Base-by-base conservation (phyloP, 129 eudicot genomes). In the Helianthus tuberosus region DNA sequence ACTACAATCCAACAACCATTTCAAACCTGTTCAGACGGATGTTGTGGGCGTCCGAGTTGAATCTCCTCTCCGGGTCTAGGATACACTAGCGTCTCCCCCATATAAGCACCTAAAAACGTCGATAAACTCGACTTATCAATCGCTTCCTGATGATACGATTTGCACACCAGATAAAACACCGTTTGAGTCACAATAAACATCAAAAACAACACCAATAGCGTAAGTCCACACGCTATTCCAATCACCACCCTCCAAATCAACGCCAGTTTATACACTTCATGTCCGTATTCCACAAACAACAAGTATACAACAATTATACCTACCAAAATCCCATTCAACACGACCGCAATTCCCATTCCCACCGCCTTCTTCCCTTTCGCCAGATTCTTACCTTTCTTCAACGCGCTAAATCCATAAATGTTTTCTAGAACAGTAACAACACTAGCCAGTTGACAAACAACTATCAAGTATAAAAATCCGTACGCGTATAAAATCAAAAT, bases 91-190 rank as follows among this genome's bases (percentile, higher is more conserved):
- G 79, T 68, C 75, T 80, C 84, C 51, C 62, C 84, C 0, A 48
- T 47, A 35, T 80, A 80, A 15, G 76, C 77, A 9, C 61, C 76
- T 20, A 80, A 46, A 74, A 60, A 75, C 68, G 71, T 53, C 72
- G 80, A 75, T 14, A 80, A 74, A 41, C 76, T 69, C 57, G 60
- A 25, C 68, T 80, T 75, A 70, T 80, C 80, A 52, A 80, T 80
- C 4, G 59, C 80, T 69, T 80, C 84, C 46, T 76, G 76, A 20
- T 75, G 80, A 69, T 75, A 66, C 32, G 84, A 80, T 36, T 80
- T 80, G 3, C 84, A 80, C 3, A 80, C 84, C 17, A 80, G 54
- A 70, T 80, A 80, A 16, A 80, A 51, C 16, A 80, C 43, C 3
- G 84, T 80, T 43, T 80, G 84, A 14, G 49, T 52, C 35, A 80